Conservation (phyloP, 208 protist genomes). For the Lotmaria passim region DNA sequence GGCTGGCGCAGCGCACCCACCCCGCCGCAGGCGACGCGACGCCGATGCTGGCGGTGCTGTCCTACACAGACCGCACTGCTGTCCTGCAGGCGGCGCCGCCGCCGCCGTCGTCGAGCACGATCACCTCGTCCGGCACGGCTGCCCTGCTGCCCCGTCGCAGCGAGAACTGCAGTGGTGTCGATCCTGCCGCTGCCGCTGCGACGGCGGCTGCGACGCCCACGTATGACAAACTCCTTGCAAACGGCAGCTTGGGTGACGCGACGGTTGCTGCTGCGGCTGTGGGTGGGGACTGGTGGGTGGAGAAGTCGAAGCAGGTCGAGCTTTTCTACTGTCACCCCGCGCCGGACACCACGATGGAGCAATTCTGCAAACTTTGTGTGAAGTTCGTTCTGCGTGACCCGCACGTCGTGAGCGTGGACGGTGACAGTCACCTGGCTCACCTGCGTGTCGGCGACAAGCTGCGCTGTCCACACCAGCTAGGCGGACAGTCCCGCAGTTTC, state of each 20-base stretch:
- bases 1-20: slow-evolving; percentile 21
- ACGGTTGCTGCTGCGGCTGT: slow-evolving; percentile 6
- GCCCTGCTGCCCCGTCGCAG: slow-evolving; percentile 4
- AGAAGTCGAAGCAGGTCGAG: slow-evolving; percentile 77
- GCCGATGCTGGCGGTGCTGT: slow-evolving; percentile 45
- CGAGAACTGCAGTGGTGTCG: not conserved
- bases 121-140: not conserved
- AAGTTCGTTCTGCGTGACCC: slow-evolving; percentile 74
- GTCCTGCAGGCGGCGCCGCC: slow-evolving; percentile 28
- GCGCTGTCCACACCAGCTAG: slow-evolving; percentile 53
- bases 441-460: slow-evolving; percentile 76
- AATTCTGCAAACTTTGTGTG: slow-evolving; percentile 76
- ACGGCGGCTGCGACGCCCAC: not conserved
- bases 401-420: slow-evolving; percentile 78
- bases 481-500: slow-evolving; percentile 67
- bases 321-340: slow-evolving; percentile 79
- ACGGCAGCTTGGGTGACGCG: not conserved
- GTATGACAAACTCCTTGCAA: slow-evolving; percentile 2
- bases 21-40: slow-evolving; percentile 7
- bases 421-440: slow-evolving; percentile 51
- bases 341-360: slow-evolving; percentile 59
- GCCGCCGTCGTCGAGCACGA: not conserved
- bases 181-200: not conserved
- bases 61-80: slow-evolving; percentile 68
- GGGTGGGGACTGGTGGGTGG: slow-evolving; percentile 58